Evolutionary conservation across 2,329 filamentous ascomycete species (phyloP), one percentile per base, ranked within the genome.

Genomic region (Penicillium decumbens): DNA sequence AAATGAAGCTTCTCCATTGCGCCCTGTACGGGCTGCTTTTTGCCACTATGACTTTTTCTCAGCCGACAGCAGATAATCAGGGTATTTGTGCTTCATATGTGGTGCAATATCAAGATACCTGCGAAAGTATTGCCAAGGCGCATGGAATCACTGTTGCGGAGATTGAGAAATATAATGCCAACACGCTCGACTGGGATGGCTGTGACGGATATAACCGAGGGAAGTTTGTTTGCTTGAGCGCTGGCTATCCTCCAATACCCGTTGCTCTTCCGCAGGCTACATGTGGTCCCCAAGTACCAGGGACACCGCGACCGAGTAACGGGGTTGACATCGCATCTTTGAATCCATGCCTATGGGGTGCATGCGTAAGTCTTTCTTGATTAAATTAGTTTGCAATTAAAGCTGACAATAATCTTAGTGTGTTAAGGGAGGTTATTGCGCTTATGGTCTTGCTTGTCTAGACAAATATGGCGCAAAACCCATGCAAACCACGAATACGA

Each of bases 211-310:
- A 77, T 3, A 48, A 55, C n/a, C 45, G 58, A 15, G 64, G 65
- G 1, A 41, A 47, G 3, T 61, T 57, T 5, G 72, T 77, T 6
- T 78, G 75, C 44, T 47, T 77, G 0, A 73, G 70, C 50, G 46
- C 55, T 0, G 75, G 75, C 2, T 54, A 50, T 5, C 66, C 74
- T 2, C 69, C 72, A 1, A 67, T 77, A 60, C 75, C 75, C 4
- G 63, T 68, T 0, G 47, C 63, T 0, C 55, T 74, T 7, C 33
- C 62, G 2, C 70, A 73, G 43, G 71, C 71, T 6, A 54, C 70
- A 1, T 78, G 78, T 58, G 77, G 78, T 0, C 78, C 77, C 1
- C 65, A 71, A 40, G 66, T 71, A 1, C 68, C 69, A 3, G 72
- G 72, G 1, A 76, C 74, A 0, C 44, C 57, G 12, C 41, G 56